Conservation (phyloP, 768 basidiomycete genomes). For the Mycena filopes region DNA sequence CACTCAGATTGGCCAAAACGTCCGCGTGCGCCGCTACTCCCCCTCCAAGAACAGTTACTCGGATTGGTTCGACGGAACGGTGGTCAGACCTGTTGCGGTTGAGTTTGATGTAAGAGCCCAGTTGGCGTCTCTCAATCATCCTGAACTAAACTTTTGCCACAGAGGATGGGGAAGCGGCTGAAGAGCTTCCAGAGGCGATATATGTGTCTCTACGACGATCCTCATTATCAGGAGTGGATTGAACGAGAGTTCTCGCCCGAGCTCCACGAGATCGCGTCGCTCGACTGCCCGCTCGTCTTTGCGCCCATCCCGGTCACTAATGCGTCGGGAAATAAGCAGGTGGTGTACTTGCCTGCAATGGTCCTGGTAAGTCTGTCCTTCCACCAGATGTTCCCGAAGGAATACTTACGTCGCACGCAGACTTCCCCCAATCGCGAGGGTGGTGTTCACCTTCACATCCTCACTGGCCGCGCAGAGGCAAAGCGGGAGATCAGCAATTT, state of each 20-base stretch:
- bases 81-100: constrained; percentile 13
- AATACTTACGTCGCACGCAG: too few species aligned
- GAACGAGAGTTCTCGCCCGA: constrained; percentile 25
- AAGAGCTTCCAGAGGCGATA: constrained; percentile 22
- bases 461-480: too few species aligned
- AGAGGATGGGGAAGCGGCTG: constrained; percentile 24
- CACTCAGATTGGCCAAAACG: constrained; percentile 26
- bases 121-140: background rate
- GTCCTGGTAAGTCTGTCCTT: constrained; percentile 23
- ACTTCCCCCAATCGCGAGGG: too few species aligned
- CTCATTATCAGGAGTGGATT: background rate
- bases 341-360: constrained; percentile 19
- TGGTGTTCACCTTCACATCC: too few species aligned
- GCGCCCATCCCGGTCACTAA: constrained; percentile 11
- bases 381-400: too few species aligned
- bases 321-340: background rate
- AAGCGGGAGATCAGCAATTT: too few species aligned
- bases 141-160: too few species aligned
- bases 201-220: constrained; percentile 12
- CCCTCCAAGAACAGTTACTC: constrained; percentile 11
- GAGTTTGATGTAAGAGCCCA: constrained; percentile 22
- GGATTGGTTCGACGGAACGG: constrained; percentile 8
- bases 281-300: constrained; percentile 17
- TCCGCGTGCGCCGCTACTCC: constrained; percentile 29
- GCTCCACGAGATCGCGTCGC: constrained; percentile 20